phyloP scores from a whole-genome alignment of 2,329 filamentous ascomycete species.

The Gnomoniopsis smithogilvyi region DNA sequence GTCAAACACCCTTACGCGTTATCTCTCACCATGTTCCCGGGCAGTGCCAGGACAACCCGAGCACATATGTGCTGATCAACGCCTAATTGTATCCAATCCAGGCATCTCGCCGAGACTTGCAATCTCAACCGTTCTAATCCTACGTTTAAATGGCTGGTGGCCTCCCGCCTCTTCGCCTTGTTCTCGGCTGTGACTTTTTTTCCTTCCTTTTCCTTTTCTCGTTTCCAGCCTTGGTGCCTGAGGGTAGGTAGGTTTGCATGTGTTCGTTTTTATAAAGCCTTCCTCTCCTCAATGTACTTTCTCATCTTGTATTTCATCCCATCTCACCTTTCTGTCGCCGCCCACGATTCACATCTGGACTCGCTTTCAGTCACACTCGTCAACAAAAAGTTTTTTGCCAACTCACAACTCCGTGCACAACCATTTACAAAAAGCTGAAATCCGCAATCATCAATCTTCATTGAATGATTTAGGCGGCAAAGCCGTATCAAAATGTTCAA shows the following conservation, averaged over 20 bases:
- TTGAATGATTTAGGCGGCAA: slow-evolving; percentile 3
- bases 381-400: background rate
- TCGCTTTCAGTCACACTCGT: too few relatives aligned
- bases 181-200: background rate
- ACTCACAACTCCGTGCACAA: background rate
- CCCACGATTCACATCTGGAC: background rate
- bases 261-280: background rate
- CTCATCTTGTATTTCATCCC: background rate
- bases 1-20: slow-evolving; percentile 13
- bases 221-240: slow-evolving; percentile 13
- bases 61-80: slow-evolving; percentile 10
- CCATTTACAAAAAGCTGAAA: too few relatives aligned
- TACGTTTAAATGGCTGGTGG: slow-evolving; percentile 11
- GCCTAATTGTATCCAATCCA: slow-evolving; percentile 9
- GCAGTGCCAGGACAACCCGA: slow-evolving; percentile 10
- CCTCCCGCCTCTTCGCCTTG: slow-evolving; percentile 4
- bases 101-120: background rate
- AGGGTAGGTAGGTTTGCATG: slow-evolving; percentile 14
- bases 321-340: background rate
- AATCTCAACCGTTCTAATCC: background rate
- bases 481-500: slow-evolving; percentile 40
- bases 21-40: slow-evolving; percentile 10
- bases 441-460: too few relatives aligned
- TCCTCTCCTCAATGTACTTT: background rate
- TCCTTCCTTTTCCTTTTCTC: slow-evolving; percentile 1